Conservation (phyloP, 306 rosid genomes). For the Elaeagnus macrophylla region DNA sequence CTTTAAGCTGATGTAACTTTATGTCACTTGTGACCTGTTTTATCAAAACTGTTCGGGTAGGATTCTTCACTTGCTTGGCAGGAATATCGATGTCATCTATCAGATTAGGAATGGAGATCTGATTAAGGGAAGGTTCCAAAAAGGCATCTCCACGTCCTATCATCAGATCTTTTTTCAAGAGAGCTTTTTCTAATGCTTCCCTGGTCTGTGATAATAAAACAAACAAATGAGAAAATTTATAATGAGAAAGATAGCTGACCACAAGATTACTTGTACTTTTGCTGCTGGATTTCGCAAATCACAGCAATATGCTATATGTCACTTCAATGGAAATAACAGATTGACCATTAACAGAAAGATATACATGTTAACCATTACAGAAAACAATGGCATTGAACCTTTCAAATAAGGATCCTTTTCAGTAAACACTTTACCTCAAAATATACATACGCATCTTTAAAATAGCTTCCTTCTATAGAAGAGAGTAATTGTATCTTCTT, state of each 20-base stretch:
- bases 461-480: slow-evolving; percentile 11
- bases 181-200: slow-evolving; percentile 14
- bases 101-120: slow-evolving; percentile 10
- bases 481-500: slow-evolving; percentile 8
- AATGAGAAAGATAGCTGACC: background rate
- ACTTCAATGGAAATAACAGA: too few relatives aligned
- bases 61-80: slow-evolving; percentile 9
- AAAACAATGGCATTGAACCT: background rate
- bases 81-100: slow-evolving; percentile 21
- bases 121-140: slow-evolving; percentile 3
- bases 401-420: background rate
- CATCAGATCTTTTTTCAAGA: background rate
- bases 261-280: too few relatives aligned
- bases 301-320: too few relatives aligned
- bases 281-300: too few relatives aligned
- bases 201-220: slow-evolving; percentile 9
- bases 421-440: slow-evolving; percentile 14
- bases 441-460: slow-evolving; percentile 15
- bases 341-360: too few relatives aligned
- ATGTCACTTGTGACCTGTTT: slow-evolving; percentile 12
- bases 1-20: slow-evolving; percentile 17
- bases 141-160: background rate
- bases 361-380: too few relatives aligned
- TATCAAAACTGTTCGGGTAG: slow-evolving; percentile 17
- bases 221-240: background rate